Evolutionary conservation across 305 asterid species (phyloP).

Genomic region (Fraxinus latifolia): DNA sequence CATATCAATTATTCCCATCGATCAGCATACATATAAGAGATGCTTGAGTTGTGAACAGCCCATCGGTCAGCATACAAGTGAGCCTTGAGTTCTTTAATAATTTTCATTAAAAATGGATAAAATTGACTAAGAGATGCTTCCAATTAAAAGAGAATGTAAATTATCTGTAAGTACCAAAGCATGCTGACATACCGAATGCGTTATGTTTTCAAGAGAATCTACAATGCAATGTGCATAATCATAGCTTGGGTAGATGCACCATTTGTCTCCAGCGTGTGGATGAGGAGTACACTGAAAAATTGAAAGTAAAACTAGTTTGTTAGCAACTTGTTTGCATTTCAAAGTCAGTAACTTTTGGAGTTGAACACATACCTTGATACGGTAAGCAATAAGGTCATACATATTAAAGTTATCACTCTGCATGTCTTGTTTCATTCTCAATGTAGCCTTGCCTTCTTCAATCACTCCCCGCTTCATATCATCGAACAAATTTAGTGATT

Average conservation of each 20-base stretch:
- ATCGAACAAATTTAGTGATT: conserved; percentile 66
- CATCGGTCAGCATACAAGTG: not conserved
- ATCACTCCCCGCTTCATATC: conserved; percentile 78
- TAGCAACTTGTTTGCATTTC: conserved; percentile 20
- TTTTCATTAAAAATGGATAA: not conserved
- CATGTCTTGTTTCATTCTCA: conserved; percentile 98
- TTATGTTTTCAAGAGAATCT: conserved; percentile 85
- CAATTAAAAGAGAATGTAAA: not conserved
- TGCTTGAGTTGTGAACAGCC: not conserved
- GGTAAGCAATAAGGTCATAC: conserved; percentile 93
- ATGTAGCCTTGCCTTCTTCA: conserved; percentile 90
- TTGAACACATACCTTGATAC: conserved; percentile 63
- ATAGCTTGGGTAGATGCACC: conserved; percentile 97
- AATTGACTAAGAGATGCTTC: conserved; percentile 1
- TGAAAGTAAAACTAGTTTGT: conserved; percentile 6
- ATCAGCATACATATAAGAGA: not conserved
- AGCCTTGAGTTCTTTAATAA: not conserved
- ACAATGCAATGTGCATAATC: conserved; percentile 92
- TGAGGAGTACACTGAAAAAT: conserved; percentile 83
- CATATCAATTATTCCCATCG: not conserved
- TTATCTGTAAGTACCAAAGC: not conserved
- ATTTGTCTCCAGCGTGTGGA: conserved; percentile 92
- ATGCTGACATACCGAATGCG: conserved; percentile 73
- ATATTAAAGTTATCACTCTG: conserved; percentile 87
- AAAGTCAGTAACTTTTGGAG: not conserved